Evolutionary conservation across 169 alveolate species (phyloP), one percentile per base, ranked within the genome.

Genomic region (Plasmodium cynomolgi): DNA sequence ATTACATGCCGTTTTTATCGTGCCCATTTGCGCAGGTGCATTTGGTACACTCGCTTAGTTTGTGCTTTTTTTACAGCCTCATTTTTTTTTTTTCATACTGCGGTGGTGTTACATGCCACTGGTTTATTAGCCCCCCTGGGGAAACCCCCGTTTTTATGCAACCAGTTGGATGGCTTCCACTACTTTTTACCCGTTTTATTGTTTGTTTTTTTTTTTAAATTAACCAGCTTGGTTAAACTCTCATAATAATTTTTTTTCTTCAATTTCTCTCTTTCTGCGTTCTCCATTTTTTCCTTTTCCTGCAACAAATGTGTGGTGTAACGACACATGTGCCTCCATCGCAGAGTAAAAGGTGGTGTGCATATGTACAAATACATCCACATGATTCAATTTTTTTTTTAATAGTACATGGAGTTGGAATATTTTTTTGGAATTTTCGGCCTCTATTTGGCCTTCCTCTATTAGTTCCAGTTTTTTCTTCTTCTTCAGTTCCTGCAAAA

Each of bases 271-370:
- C 34, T 77, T 86, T 86, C 93, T 54, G 68, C 84, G 20, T 86
- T 50, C 7, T 86, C 85, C 41, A 54, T 23, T 86, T 86, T 86
- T 54, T 86, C 93, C 31, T 74, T 86, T 86, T 86, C 93, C 93
- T 86, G 81, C 17, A 50, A 15, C n/a, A 44, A 47, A 50, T 15
- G 73, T 44, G 62, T 34, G 23, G 44, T 15, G 44, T 44, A 26
- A 26, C 62, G 86, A 17, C 15, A 33, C 54, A 20, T 50, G 68
- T 81, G 41, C 7, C 58, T 8, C 44, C 29, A 13, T 74, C n/a
- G 79, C 31, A 44, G 26, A 8, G 37, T n/a, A 15, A n/a, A 13
- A 82, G 50, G 17, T 44, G 39, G n/a, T 50, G 88, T 47, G 47
- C 68, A 81, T 31, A n/a, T 47, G n/a, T 50, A 31, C 50, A 44